Evolutionary conservation across 2,329 filamentous ascomycete genomes (phyloP), one percentile per base, ranked within the genome.

Genomic region (Teratosphaeria destructans): DNA sequence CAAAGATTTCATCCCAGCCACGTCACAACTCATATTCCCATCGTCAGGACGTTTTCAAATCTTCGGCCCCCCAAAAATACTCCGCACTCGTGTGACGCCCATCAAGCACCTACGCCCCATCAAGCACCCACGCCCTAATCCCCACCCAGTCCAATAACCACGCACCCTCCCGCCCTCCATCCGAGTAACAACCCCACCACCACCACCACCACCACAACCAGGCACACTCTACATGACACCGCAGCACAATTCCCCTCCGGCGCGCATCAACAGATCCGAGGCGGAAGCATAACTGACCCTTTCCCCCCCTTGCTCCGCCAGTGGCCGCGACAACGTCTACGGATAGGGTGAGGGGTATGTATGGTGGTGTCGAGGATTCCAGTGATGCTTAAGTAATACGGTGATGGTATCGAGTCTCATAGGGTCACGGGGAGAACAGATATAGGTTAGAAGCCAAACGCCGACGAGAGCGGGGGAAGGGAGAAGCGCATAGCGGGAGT

Each of bases 141-240:
- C 69, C 64, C 75, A 77, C 75, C 76, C 1, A 75, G 75, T 7
- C 77, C 72, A n/a, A 74, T 62, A 66, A 77, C 77, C 64, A 74
- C 26, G 67, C 61, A 32, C 77, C 59, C 0, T 68, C 68, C 5
- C 66, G 67, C 16, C 65, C 53, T 1, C 81, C 75, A 12, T 76
- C 73, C 16, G 75, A 71, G 68, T 81, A 80, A 65, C 23, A 75
- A 85, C 66, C 79, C 80, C 11, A 79, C 75, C 1, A 77, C 78
- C 19, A 19, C 19, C 19, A 23, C 78, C 75, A 0, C 76, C 76
- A 43, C 16, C 14, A 10, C 37, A 43, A 43, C 11, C 37, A 11
- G 37, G 37, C 37, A 12, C 37, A 14, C 4, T 43, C 14, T 43
- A 43, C 0, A 77, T 81, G 75, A 60, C 74, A 77, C 23, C 65